Evolutionary conservation across 306 rosid species (phyloP), one percentile per base, ranked within the genome.

Genomic region (Bauhinia variegata): DNA sequence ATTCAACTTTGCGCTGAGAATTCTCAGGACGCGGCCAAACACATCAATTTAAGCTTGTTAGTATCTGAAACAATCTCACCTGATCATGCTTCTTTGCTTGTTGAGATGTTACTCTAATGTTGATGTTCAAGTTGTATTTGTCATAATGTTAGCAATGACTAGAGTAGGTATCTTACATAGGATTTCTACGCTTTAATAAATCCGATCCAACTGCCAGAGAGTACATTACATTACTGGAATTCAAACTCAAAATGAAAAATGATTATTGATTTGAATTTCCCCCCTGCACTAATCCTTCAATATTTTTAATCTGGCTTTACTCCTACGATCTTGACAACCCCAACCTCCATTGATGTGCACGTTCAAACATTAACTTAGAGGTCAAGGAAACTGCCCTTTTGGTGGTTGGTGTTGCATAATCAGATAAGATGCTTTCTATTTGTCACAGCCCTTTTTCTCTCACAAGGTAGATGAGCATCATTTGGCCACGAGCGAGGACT

Each of bases 371-470:
- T 49, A 79, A 73, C 83, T 82, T 85, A 51, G 73, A 77, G 65
- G 79, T 74, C 83, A 82, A 82, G 89, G 42, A 76, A 79, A 41
- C 49, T 39, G 58, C 23, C 44, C 32, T 42, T 47, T 43, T 31
- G 49, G 48, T 60, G 10, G 75, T 61, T 56, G 72, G 67, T 57
- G 62, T 62, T 79, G 65, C 55, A 57, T 51, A 9, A 64, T 58
- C 43, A 74, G 37, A 59, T 48, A 57, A n/a, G n/a, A 23, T 23
- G 60, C 60, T 50, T 69, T 53, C 44, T 38, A 56, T 34, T 43
- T 65, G 67, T 52, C 46, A 54, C 63, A 15, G 28, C 30, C 18
- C 36, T 17, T 28, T 37, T 70, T 62, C 59, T 39, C 55, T 60
- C n/a, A 34, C 46, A 60, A 15, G 80, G 75, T 63, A 12, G 71